phyloP scores from a whole-genome alignment of 306 rosid genomes.

The Prosopis cineraria region DNA sequence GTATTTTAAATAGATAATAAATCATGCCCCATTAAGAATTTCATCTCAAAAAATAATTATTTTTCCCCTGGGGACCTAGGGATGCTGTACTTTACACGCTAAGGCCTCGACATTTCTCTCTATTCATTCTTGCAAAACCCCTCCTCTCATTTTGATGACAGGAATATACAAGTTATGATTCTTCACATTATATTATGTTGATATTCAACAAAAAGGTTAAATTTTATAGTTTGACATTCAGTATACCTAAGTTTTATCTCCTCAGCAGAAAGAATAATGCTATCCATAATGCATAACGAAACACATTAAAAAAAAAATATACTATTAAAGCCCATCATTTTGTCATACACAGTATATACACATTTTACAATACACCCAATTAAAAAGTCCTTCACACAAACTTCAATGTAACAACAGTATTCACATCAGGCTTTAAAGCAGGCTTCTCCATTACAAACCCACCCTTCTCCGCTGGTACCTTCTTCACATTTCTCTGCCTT shows the following conservation, averaged over 20 bases:
- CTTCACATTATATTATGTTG: background rate
- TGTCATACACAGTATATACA: background rate
- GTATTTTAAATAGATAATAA: too few relatives aligned
- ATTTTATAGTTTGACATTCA: background rate
- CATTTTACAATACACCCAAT: background rate
- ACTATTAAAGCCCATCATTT: background rate
- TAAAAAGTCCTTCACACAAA: background rate
- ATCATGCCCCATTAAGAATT: too few relatives aligned
- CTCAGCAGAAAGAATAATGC: background rate
- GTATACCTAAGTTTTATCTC: background rate
- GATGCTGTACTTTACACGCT: too few relatives aligned
- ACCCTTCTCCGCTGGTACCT: conserved; percentile 42
- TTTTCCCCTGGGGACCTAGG: too few relatives aligned
- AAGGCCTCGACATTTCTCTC: too few relatives aligned
- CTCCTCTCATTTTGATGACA: too few relatives aligned
- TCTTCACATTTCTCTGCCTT: conserved; percentile 39
- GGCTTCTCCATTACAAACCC: conserved; percentile 64
- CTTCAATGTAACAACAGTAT: background rate
- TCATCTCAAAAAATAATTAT: too few relatives aligned
- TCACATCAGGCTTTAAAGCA: conserved; percentile 49
- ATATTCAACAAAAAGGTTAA: background rate
- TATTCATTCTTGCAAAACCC: too few relatives aligned
- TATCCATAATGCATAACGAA: background rate
- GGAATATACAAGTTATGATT: too few relatives aligned
- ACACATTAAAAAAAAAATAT: too few relatives aligned